phyloP scores from a whole-genome alignment of 441 rosid genomes.

The Arabidopsis hybrid region DNA sequence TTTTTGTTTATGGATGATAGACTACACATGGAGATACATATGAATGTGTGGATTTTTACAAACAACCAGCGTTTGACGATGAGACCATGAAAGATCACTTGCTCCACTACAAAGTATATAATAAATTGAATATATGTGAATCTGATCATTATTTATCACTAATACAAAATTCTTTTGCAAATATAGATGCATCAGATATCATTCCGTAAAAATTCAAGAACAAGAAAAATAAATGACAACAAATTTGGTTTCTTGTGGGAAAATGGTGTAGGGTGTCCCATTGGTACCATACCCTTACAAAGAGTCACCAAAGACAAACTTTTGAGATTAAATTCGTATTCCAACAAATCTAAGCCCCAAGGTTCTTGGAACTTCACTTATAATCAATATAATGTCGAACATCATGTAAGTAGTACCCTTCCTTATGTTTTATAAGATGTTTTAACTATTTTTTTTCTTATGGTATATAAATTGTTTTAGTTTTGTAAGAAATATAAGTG shows the following conservation, averaged over 20 bases:
- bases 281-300: background rate
- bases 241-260: background rate
- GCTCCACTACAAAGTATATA: background rate
- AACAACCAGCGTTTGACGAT: slow-evolving; percentile 1
- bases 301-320: background rate
- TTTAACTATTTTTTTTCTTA: background rate
- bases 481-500: background rate
- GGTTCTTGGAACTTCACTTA: slow-evolving; percentile 16
- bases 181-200: background rate
- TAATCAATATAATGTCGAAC: background rate
- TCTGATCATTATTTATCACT: background rate
- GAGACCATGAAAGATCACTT: background rate
- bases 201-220: background rate
- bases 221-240: background rate
- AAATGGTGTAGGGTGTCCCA: slow-evolving; percentile 21
- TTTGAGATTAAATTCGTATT: background rate
- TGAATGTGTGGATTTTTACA: slow-evolving; percentile 11
- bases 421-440: background rate
- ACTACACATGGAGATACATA: slow-evolving; percentile 6
- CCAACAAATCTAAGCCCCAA: background rate
- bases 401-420: slow-evolving; percentile 3
- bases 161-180: background rate
- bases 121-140: background rate
- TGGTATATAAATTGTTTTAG: background rate
- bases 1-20: background rate